Evolutionary conservation across 805 yeast species (phyloP).

Genomic region (Myxozyma neotropica): DNA sequence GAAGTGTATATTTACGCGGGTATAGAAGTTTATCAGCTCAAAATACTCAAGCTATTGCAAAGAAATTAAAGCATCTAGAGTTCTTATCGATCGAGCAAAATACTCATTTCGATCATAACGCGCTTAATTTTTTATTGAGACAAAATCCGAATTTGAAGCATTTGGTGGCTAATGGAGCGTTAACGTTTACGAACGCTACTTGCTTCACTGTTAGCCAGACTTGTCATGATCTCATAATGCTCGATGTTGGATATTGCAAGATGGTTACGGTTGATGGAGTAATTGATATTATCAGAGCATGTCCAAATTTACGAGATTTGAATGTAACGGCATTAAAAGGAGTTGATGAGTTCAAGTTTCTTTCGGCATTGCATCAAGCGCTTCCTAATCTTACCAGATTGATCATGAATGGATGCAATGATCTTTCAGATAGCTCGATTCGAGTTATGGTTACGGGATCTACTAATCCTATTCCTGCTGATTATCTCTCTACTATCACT

Average conservation of each 20-base stretch:
- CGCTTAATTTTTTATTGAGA: conserved; percentile 24
- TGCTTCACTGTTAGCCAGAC: conserved; percentile 17
- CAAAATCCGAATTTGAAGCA: conserved; percentile 9
- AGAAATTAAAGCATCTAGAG: conserved; percentile 3
- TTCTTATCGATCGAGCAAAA: conserved; percentile 23
- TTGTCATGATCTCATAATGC: conserved; percentile 18
- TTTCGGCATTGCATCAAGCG: conserved; percentile 9
- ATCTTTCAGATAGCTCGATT: conserved; percentile 15
- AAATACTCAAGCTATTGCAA: conserved; percentile 13
- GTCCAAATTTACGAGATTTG: conserved; percentile 11
- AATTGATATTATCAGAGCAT: conserved; percentile 13
- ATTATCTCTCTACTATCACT: not conserved
- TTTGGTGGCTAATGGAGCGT: conserved; percentile 9
- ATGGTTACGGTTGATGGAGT: conserved; percentile 19
- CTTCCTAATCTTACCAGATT: conserved; percentile 12
- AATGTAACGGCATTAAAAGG: conserved; percentile 12
- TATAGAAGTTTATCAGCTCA: conserved; percentile 9
- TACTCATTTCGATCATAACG: conserved; percentile 24
- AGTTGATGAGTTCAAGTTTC: conserved; percentile 11
- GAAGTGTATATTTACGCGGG: conserved; percentile 25
- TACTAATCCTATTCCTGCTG: conserved; percentile 3
- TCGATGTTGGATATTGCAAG: conserved; percentile 25
- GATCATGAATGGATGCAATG: conserved; percentile 10
- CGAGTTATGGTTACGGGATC: conserved; percentile 18
- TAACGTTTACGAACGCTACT: conserved; percentile 22